Evolutionary conservation across 2,329 filamentous ascomycete genomes (phyloP), one percentile per base, ranked within the genome.

Genomic region (Fusarium haematococcum): DNA sequence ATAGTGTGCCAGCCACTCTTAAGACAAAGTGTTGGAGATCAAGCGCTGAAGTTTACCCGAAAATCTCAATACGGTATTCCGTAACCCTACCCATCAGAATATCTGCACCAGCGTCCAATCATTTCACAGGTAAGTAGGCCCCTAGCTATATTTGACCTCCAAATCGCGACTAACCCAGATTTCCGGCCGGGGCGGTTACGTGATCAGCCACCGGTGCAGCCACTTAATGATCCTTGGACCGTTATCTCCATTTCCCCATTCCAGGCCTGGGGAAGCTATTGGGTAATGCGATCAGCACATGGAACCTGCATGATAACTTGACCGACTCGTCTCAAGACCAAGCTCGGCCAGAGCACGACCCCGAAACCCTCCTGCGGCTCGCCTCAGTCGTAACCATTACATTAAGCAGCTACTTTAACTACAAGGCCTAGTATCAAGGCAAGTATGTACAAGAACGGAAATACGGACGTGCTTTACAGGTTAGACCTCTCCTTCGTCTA

Each of bases 1-100:
- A 8, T 14, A 13, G 20, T 43, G 1, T 0, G 6, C 41, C 11
- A 4, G n/a, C 6, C 20, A 5, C 1, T 25, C 1, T 16, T 5
- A 5, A 2, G 14, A 25, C 23, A 8, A 45, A 5, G 14, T 7
- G 2, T 48, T 25, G 14, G 20, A 16, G 4, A 48, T 14, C 23
- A 25, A 37, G 33, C 14, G 7, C 33, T 35, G 33, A 35, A 35
- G 14, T 35, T 16, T 16, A 35, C 0, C 14, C 2, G 8, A 27
- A 48, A 16, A 6, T 2, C 23, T 48, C 23, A 18, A 48, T 27
- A 27, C 14, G 43, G 23, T 2, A 27, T 18, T 1, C 25, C 43
- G 23, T 48, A 48, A 2, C 25, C 9, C 5, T 48, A 9, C 14
- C 10, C 11, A n/a, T 45, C 6, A 14, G 11, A 45, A 5, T 23